phyloP scores from a whole-genome alignment of 2,329 filamentous ascomycete genomes.

The Periglandula ipomoeae region DNA sequence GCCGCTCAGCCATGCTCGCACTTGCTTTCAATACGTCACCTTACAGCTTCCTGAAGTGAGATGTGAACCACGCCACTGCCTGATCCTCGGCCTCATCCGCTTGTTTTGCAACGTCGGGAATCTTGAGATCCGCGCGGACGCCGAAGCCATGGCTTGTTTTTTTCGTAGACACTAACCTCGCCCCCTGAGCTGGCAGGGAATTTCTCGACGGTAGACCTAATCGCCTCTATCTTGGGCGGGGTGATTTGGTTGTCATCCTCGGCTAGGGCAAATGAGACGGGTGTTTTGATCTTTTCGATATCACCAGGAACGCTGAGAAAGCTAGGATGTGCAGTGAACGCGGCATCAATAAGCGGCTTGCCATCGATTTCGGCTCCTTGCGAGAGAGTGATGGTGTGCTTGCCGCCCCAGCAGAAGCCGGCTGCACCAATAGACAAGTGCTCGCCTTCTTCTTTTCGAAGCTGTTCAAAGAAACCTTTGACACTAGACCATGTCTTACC shows the following conservation, averaged over 20 bases:
- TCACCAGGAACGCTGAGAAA: slow-evolving; percentile 37
- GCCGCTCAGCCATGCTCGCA: no score
- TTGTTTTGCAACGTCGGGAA: slow-evolving; percentile 16
- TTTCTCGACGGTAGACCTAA: slow-evolving; percentile 25
- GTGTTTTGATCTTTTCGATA: slow-evolving; percentile 32
- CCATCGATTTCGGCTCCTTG: slow-evolving; percentile 23
- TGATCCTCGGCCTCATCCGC: slow-evolving; percentile 24
- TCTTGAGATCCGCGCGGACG: slow-evolving; percentile 22
- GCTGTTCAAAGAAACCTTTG: slow-evolving; percentile 24
- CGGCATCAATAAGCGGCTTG: slow-evolving; percentile 38
- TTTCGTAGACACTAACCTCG: slow-evolving; percentile 28
- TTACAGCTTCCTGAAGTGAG: slow-evolving; percentile 11
- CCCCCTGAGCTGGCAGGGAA: slow-evolving; percentile 23
- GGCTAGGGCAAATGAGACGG: slow-evolving; percentile 37
- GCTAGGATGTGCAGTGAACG: slow-evolving; percentile 44
- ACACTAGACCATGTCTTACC: slow-evolving; percentile 25
- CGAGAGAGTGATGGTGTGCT: slow-evolving; percentile 40
- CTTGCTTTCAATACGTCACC: no score
- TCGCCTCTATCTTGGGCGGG: slow-evolving; percentile 18
- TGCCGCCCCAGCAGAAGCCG: slow-evolving; percentile 57
- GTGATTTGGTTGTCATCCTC: slow-evolving; percentile 33
- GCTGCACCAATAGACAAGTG: slow-evolving; percentile 36
- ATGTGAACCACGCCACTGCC: slow-evolving; percentile 24
- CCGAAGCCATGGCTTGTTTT: slow-evolving; percentile 33
- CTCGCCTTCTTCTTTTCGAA: slow-evolving; percentile 24